Conservation (phyloP, 768 basidiomycete species). For the Termitomyces sp. region DNA sequence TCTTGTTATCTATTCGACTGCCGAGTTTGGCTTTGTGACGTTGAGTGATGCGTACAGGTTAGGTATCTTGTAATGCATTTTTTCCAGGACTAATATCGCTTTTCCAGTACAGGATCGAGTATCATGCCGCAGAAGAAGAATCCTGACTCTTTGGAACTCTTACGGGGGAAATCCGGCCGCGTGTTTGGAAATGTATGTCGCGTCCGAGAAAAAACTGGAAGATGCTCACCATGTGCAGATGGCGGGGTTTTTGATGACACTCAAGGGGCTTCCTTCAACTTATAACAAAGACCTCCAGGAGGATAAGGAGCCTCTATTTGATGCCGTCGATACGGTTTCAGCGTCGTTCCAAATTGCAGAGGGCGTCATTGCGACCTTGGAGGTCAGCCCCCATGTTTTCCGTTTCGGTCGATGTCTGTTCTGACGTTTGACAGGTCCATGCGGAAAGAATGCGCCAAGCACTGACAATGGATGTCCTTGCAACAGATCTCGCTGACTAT, state of each 20-base stretch:
- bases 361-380: slow-evolving; percentile 89
- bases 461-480: slow-evolving; percentile 95
- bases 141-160: slow-evolving; percentile 90
- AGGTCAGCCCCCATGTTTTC: slow-evolving; percentile 38
- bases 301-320: slow-evolving; percentile 97
- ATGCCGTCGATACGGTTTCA: slow-evolving; percentile 83
- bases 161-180: slow-evolving; percentile 93
- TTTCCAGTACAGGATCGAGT: slow-evolving; percentile 86
- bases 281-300: slow-evolving; percentile 99
- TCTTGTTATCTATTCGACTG: slow-evolving; percentile 92
- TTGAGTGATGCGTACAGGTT: slow-evolving; percentile 94
- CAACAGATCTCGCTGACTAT: slow-evolving; percentile 98
- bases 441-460: slow-evolving; percentile 85
- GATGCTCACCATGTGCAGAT: slow-evolving; percentile 44
- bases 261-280: slow-evolving; percentile 96
- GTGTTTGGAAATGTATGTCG: slow-evolving; percentile 81
- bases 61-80: not conserved
- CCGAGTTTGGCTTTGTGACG: slow-evolving; percentile 96
- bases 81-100: not conserved
- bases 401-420: not conserved
- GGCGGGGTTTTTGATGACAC: slow-evolving; percentile 95
- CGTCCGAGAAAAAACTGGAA: not conserved
- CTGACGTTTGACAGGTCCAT: slow-evolving; percentile 56
- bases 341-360: slow-evolving; percentile 90
- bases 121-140: slow-evolving; percentile 99